Evolutionary conservation across 2,329 filamentous ascomycete genomes (phyloP), one percentile per base, ranked within the genome.

Genomic region (Colletotrichum truncatum): DNA sequence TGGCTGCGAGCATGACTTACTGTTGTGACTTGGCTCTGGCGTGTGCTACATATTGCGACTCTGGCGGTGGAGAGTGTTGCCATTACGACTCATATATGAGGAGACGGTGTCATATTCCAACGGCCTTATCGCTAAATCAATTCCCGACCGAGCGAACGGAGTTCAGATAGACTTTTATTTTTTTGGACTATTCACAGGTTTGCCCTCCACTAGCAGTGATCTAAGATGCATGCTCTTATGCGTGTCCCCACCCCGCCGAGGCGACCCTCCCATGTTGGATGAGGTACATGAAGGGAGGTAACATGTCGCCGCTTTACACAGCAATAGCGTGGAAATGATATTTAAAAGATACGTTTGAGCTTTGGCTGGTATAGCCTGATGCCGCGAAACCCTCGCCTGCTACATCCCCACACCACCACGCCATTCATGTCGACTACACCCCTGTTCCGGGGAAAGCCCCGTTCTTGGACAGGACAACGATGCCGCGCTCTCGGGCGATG

Each of bases 381-480:
- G 56, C 38, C 36, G 36, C 14, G 11, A 11, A n/a, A 3, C 16
- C 41, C 32, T 43, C 26, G 23, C 51, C 51, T 64, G 36, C 45
- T 30, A 34, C 56, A 8, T n/a, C 25, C 23, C 25, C 23, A 7
- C 23, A 49, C n/a, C 26, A 25, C 26, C 25, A 48, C 23, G 11
- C 4, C 16, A 23, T 14, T 45, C 21, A 14, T 14, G 39, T 16
- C 21, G 26, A 38, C 38, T 77, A 91, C 49, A 91, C 80, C 16
- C 93, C 92, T 23, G 97, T 98, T 23, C 94, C 94, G 1, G 97
- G 96, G 74, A 99, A 99, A 2, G 96, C 95, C 39, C 93, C 93
- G 64, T 87, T 92, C 78, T 98, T 98, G 77, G 93, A 98, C 62
- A 99, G 81, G 18, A 99, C 96, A 26, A 99, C 92, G 70, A 94